A percentile compares a stretch with the other conserved stretches of the same genome.
Conservation (phyloP, 202 grass and related monocot species). For the Setaria italica region DNA sequence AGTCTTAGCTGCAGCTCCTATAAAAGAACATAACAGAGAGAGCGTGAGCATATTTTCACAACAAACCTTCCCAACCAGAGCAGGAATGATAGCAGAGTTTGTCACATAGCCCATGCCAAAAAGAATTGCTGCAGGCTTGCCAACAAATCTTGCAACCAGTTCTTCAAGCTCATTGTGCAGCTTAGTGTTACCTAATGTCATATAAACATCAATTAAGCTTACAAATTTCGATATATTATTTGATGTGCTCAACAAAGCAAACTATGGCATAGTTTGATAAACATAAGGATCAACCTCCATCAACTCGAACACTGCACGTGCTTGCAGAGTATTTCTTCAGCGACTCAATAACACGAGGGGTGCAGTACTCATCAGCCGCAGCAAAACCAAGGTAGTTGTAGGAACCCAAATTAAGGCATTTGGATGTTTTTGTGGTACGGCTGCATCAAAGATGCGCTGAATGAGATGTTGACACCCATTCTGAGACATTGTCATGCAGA, state of each 20-base stretch:
- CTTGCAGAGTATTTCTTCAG: slow-evolving; percentile 87
- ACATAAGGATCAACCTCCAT: slow-evolving; percentile 67
- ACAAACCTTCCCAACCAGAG: slow-evolving; percentile 80
- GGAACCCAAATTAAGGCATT: slow-evolving; percentile 91
- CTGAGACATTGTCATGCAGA: neutral
- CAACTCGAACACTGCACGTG: slow-evolving; percentile 87
- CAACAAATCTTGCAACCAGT: slow-evolving; percentile 80
- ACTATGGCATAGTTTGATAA: slow-evolving; percentile 1
- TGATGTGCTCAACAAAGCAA: slow-evolving; percentile 5
- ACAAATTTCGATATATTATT: slow-evolving; percentile 23
- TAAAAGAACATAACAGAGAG: slow-evolving; percentile 4
- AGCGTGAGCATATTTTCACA: neutral
- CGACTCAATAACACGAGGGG: slow-evolving; percentile 85
- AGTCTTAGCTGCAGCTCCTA: slow-evolving; percentile 6
- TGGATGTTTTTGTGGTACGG: slow-evolving; percentile 68
- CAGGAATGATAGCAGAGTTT: slow-evolving; percentile 90
- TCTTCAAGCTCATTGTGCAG: slow-evolving; percentile 84
- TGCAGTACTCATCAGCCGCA: slow-evolving; percentile 92
- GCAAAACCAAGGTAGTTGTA: slow-evolving; percentile 98
- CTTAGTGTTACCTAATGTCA: slow-evolving; percentile 74
- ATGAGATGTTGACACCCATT: slow-evolving; percentile 18
- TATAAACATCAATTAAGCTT: slow-evolving; percentile 23
- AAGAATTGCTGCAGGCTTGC: slow-evolving; percentile 86
- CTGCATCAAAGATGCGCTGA: slow-evolving; percentile 49
- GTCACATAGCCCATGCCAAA: slow-evolving; percentile 98